Evolutionary conservation across 2,329 filamentous ascomycete species (phyloP), one percentile per base, ranked within the genome.

Genomic region (Aspergillus sp.): DNA sequence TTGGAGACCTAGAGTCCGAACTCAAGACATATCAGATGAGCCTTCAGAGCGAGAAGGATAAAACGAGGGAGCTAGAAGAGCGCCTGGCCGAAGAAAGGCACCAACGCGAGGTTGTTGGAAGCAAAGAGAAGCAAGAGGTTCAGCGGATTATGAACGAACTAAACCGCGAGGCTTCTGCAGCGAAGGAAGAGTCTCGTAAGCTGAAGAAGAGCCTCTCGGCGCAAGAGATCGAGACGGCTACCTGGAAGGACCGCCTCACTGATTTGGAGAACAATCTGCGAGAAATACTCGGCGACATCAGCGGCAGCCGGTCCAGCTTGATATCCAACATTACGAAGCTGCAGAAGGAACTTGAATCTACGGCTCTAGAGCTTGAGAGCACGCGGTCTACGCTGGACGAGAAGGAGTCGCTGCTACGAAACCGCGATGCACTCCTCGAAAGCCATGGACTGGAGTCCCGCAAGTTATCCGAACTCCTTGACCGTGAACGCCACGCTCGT

Each of bases 111-210:
- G 85, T 93, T 49, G 84, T 97, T 55, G 91, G 91, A 47, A 89
- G 86, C 69, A 88, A 90, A 68, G 93, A 96, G 77, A 96, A 98
- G 79, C 90, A 96, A 70, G 93, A 98, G 70, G 90, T 96, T 52
- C 93, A 98, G 77, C 90, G 93, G 73, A 86, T 96, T 62, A 86
- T 98, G 70, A 93, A 96, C 69, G 91, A 97, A 63, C 87, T 98
- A 64, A 98, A 97, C 71, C 83, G 87, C 41, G 93, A 98, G 74
- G 85, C 88, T 23, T 88, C 88, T 5, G 82, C 84, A 27, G 87
- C 91, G 62, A 96, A 95, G 77, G 95, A 98, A 62, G 95, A 98
- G 70, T 85, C 87, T 24, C 84, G 92, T 62, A 86, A 85, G 68
- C 80, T 98, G 64, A 89, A 91, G 69, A 95, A 96, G 81, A 91